phyloP scores from a whole-genome alignment of 345 rosid genomes.

The Pugionium dolabratum region DNA sequence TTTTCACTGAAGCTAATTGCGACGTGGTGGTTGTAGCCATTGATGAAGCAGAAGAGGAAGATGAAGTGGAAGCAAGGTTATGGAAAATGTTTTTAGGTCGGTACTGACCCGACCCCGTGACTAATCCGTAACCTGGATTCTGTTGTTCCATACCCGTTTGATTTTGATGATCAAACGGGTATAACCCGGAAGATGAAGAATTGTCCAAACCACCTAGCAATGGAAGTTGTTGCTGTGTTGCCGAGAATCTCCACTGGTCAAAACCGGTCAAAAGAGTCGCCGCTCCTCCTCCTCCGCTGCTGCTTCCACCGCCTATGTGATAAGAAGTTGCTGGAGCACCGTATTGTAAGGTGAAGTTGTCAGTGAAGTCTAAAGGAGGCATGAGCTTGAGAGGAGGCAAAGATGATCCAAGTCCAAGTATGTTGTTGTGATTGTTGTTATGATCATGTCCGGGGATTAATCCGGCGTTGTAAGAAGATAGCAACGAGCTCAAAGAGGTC shows the following conservation, averaged over 20 bases:
- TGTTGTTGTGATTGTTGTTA: constrained; percentile 34
- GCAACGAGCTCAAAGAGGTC: constrained; percentile 37
- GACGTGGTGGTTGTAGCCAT: constrained; percentile 37
- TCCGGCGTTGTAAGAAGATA: constrained; percentile 44
- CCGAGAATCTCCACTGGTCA: constrained; percentile 39
- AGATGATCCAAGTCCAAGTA: constrained; percentile 44
- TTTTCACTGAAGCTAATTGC: constrained; percentile 40
- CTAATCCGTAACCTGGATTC: constrained; percentile 36
- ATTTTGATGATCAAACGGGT: constrained; percentile 34
- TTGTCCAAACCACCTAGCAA: constrained; percentile 34
- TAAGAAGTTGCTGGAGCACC: constrained; percentile 40
- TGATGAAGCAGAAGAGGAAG: constrained; percentile 37
- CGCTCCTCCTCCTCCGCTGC: constrained; percentile 30
- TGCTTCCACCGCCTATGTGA: constrained; percentile 33
- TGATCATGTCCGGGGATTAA: constrained; percentile 40
- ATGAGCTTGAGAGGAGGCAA: constrained; percentile 43
- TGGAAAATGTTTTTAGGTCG: constrained; percentile 41
- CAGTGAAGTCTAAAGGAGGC: constrained; percentile 42
- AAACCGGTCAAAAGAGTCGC: constrained; percentile 36
- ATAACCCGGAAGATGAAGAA: constrained; percentile 27
- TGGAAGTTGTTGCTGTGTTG: constrained; percentile 33
- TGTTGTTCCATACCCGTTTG: constrained; percentile 37
- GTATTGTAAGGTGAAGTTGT: constrained; percentile 40
- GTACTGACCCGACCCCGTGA: constrained; percentile 39
- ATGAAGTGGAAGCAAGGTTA: constrained; percentile 33